Conservation (phyloP, 2,329 filamentous ascomycete species). For the Anisogramma anomala region DNA sequence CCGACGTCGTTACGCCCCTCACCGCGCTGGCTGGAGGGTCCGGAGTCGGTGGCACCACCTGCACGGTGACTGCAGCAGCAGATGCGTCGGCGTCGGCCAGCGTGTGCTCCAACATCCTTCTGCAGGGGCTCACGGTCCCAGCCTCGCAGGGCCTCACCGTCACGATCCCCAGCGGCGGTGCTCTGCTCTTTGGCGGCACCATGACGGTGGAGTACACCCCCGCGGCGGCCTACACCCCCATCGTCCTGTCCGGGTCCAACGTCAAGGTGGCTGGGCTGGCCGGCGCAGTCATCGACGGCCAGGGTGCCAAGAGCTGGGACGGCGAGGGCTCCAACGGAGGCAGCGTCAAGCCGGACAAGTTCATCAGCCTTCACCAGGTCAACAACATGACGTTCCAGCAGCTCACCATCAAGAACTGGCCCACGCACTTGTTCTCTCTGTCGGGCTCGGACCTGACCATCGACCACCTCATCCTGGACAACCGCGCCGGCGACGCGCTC, state of each 20-base stretch:
- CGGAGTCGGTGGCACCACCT: slow-evolving; percentile 9
- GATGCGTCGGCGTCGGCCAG: slow-evolving; percentile 7
- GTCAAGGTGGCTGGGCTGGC: slow-evolving; percentile 15
- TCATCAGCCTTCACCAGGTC: slow-evolving; percentile 37
- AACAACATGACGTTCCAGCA: slow-evolving; percentile 26
- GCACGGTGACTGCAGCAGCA: slow-evolving; percentile 8
- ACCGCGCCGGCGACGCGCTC: slow-evolving; percentile 21
- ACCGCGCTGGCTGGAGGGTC: slow-evolving; percentile 8
- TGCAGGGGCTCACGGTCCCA: slow-evolving; percentile 5
- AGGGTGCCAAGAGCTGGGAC: slow-evolving; percentile 19
- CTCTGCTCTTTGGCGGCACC: slow-evolving; percentile 9
- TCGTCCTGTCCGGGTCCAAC: slow-evolving; percentile 14
- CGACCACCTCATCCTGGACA: slow-evolving; percentile 27
- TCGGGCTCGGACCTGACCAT: slow-evolving; percentile 26
- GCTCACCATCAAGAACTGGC: slow-evolving; percentile 30
- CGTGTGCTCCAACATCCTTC: slow-evolving; percentile 8
- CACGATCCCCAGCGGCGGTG: slow-evolving; percentile 6
- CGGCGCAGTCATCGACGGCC: slow-evolving; percentile 15
- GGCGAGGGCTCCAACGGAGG: slow-evolving; percentile 27
- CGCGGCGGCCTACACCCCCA: slow-evolving; percentile 8
- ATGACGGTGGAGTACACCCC: slow-evolving; percentile 13
- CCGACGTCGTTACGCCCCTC: slow-evolving; percentile 5
- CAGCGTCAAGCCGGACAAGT: slow-evolving; percentile 30
- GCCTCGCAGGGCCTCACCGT: slow-evolving; percentile 8
- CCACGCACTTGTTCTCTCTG: slow-evolving; percentile 31